Evolutionary conservation across 2,329 filamentous ascomycete species (phyloP), one percentile per base, ranked within the genome.

Genomic region (Lithohypha guttulata): DNA sequence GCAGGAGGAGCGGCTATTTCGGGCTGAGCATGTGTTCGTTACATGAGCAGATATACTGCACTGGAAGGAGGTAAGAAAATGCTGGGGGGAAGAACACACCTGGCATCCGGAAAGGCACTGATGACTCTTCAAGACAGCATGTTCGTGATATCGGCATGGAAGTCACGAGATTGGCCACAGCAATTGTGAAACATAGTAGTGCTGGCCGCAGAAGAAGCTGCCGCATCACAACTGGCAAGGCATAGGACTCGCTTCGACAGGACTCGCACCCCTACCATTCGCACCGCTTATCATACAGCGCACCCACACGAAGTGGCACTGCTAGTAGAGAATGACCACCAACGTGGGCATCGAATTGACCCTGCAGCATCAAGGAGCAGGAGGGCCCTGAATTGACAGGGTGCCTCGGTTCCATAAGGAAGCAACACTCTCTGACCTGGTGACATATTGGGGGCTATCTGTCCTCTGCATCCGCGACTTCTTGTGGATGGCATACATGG

Each of bases 331-430:
- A 13, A 29, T 29, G 27, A 29, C 27, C 27, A 29, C 27, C 27
- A 13, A 29, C 27, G 27, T 29, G 27, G 27, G 27, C 27, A 29
- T 29, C 27, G 27, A 29, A 29, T 29, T 29, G 27, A 29, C n/a
- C 27, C 27, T 29, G n/a, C 27, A 29, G 27, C 27, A 29, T 29
- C n/a, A 29, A 29, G 27, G 27, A 29, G 27, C 27, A 29, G 27
- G 27, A 29, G 27, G 27, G 27, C 27, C 27, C n/a, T 29, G n/a
- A 29, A 13, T 29, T 29, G 27, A 29, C 27, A 29, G 6, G 27
- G 27, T 29, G 27, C 27, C 27, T 6, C 27, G 27, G 27, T 29
- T 29, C 27, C 27, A 13, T 29, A 5, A 29, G 27, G 27, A 29
- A 29, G 27, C 27, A 29, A 29, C 27, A 13, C 27, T 29, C 27